Conservation (phyloP, 768 basidiomycete species). For the Leccinellum albellum region DNA sequence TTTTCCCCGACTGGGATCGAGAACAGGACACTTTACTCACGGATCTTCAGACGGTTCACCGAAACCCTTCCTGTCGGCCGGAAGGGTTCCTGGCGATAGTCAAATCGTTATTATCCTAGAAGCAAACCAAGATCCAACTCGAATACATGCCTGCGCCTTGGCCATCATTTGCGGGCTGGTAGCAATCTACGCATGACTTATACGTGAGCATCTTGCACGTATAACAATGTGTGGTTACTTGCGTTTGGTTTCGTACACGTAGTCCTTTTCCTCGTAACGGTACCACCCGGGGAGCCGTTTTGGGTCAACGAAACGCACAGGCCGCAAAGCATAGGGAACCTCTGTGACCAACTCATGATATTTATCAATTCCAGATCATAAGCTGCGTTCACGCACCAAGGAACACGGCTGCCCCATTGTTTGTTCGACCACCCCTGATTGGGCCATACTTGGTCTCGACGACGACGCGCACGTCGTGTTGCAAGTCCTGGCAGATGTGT, state of each 20-base stretch:
- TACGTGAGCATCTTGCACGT: not conserved
- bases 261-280: constrained; percentile 58
- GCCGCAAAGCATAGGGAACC: constrained; percentile 69
- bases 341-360: constrained; percentile 38
- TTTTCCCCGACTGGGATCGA: not conserved
- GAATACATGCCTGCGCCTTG: constrained; percentile 47
- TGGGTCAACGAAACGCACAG: constrained; percentile 62
- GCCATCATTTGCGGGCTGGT: constrained; percentile 63
- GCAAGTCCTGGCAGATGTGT: constrained; percentile 59
- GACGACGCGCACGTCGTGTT: constrained; percentile 38
- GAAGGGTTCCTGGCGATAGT: constrained; percentile 37
- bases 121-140: not conserved
- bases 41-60: constrained; percentile 71
- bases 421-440: constrained; percentile 55
- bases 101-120: not conserved
- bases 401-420: constrained; percentile 60
- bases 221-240: constrained; percentile 20
- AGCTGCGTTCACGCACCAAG: constrained; percentile 41
- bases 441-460: constrained; percentile 55
- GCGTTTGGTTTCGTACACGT: constrained; percentile 57
- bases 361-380: not conserved
- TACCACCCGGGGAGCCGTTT: constrained; percentile 49
- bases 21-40: constrained; percentile 29
- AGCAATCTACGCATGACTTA: constrained; percentile 41
- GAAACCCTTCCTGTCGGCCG: constrained; percentile 59